A percentile compares a stretch with the other conserved stretches of the same genome.
These are phyloP conservation scores for Cylindrotheca closterium DNA, from an alignment of 108 stramenopile genomes.

Conservation along the genomic window DNA sequence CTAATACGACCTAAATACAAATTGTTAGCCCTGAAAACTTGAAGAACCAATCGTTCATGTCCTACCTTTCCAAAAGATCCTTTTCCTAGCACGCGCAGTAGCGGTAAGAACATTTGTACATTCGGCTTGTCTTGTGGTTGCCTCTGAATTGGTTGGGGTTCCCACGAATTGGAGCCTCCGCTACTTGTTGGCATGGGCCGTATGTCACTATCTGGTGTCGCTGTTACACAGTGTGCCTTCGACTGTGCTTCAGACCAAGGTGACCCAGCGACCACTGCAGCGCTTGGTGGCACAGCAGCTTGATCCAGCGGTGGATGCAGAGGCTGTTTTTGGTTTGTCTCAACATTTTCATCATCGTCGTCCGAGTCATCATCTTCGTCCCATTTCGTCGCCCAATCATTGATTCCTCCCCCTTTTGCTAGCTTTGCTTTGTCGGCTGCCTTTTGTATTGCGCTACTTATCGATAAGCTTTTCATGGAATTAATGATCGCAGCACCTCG, in stretches of 20 bases:
- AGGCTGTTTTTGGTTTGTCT: constrained; percentile 1
- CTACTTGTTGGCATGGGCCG: no score
- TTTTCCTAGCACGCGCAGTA: constrained; percentile 86
- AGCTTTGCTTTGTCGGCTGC: background rate
- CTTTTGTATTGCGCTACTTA: constrained; percentile 5
- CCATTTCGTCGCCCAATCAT: constrained; percentile 34
- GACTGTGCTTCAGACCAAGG: background rate
- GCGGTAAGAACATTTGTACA: constrained; percentile 79
- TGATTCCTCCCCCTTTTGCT: constrained; percentile 6
- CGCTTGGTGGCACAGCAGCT: background rate
- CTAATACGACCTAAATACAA: constrained; percentile 72
- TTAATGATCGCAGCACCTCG: constrained; percentile 39
- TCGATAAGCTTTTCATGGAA: constrained; percentile 42
- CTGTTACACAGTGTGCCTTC: constrained; percentile 23
- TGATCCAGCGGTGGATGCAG: background rate
- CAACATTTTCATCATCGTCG: constrained; percentile 43
- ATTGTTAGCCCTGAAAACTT: background rate
- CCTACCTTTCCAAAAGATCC: constrained; percentile 91
- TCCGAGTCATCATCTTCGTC: constrained; percentile 56
- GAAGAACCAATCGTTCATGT: no score
- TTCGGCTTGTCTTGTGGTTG: constrained; percentile 58
- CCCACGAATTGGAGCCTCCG: constrained; percentile 2
- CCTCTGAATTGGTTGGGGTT: background rate
- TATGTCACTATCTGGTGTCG: constrained; percentile 11
- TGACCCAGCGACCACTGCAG: background rate